Evolutionary conservation across 139 green algal genomes (phyloP).

Genomic region (Chlamydomonas sphaeroides): DNA sequence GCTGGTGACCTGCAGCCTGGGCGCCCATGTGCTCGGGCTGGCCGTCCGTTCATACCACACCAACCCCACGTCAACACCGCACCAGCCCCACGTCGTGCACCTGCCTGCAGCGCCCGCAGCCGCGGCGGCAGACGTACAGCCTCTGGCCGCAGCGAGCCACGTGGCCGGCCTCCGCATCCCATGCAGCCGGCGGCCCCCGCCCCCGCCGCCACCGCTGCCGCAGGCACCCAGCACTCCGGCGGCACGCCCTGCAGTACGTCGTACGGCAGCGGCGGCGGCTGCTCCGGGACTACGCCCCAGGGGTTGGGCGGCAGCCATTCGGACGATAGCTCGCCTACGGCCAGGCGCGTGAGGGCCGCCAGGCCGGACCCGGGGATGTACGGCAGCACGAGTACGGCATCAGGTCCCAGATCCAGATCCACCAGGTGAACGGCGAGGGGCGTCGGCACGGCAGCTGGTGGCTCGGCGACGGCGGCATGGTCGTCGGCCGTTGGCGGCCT

Average conservation of each 20-base stretch:
- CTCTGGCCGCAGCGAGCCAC: not conserved
- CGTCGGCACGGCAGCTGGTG: too few species aligned
- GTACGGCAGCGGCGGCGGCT: constrained; percentile 4
- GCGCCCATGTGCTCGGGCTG: too few species aligned
- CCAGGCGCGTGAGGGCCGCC: not conserved
- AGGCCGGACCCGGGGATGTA: not conserved
- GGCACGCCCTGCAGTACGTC: not conserved
- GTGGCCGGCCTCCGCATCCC: not conserved
- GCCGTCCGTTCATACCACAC: too few species aligned
- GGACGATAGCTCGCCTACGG: constrained; percentile 14
- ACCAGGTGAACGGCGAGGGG: not conserved
- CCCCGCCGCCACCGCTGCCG: not conserved
- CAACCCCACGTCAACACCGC: too few species aligned
- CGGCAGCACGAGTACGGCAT: constrained; percentile 15
- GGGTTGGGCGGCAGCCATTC: not conserved
- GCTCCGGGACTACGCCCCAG: constrained; percentile 13
- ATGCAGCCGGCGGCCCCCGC: not conserved
- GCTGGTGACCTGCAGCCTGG: too few species aligned
- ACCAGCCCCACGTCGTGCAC: not conserved
- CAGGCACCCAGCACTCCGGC: too few species aligned
- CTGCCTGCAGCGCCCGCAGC: not conserved
- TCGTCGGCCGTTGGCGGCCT: too few species aligned
- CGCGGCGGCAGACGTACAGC: constrained; percentile 17
- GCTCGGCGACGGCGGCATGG: too few species aligned
- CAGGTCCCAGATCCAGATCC: constrained; percentile 9